phyloP scores from a whole-genome alignment of 2,329 filamentous ascomycete genomes.

The Ceratocystis diversiconidia region DNA sequence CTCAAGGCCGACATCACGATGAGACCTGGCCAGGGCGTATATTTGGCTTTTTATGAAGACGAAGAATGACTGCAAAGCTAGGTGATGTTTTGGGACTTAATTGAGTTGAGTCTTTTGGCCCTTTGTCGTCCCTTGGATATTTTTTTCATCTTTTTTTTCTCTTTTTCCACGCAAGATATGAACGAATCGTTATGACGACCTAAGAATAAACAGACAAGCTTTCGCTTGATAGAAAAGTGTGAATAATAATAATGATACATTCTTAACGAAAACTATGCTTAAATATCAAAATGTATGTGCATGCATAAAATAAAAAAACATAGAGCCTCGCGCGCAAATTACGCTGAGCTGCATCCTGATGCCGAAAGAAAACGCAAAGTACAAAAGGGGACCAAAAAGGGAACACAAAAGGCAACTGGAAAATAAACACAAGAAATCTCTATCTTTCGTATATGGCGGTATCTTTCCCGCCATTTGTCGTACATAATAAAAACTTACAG shows the following conservation, averaged over 20 bases:
- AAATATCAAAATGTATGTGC: not conserved
- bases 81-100: not conserved
- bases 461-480: not conserved
- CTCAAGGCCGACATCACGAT: slow-evolving; percentile 48
- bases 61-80: slow-evolving; percentile 21
- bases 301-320: not conserved
- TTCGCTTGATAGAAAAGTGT: not conserved
- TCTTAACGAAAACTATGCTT: not conserved
- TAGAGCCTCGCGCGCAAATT: not conserved
- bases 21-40: slow-evolving; percentile 44
- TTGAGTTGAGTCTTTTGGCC: not conserved
- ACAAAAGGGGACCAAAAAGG: not conserved
- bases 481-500: slow-evolving; percentile 20
- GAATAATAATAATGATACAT: not conserved
- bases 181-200: not conserved
- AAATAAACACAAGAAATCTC: not conserved
- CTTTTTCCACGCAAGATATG: not conserved
- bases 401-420: not conserved
- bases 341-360: not conserved
- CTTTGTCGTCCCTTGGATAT: not conserved
- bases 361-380: not conserved
- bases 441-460: not conserved
- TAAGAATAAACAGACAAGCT: not conserved
- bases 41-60: slow-evolving; percentile 40
- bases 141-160: not conserved